Conservation (phyloP, 1,284 basidiomycete genomes). For the Retiboletus fuscus region DNA sequence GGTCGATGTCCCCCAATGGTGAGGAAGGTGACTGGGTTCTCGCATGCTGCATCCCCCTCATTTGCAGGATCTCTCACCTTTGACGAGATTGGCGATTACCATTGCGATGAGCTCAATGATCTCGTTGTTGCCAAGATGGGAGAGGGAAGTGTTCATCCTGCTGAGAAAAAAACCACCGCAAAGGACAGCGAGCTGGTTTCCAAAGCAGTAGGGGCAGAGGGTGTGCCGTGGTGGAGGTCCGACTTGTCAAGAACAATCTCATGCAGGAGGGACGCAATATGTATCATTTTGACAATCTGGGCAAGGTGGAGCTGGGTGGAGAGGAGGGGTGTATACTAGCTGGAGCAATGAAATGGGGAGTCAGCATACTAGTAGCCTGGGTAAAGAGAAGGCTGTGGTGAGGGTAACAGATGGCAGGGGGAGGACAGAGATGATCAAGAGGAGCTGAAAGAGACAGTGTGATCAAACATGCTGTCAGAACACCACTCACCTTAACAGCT, state of each 20-base stretch:
- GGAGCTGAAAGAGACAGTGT: conserved; percentile 66
- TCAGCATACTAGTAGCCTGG: too few species aligned
- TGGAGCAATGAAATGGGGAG: conserved; percentile 39
- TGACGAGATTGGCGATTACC: conserved; percentile 94
- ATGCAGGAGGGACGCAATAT: conserved; percentile 95
- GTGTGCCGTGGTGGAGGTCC: conserved; percentile 81
- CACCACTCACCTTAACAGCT: too few species aligned
- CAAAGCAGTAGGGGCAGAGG: conserved; percentile 91
- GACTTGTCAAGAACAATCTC: conserved; percentile 96
- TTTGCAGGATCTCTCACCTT: conserved; percentile 95
- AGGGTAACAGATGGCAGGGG: conserved; percentile 52
- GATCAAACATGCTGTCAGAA: conserved; percentile 81
- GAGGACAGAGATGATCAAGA: conserved; percentile 58
- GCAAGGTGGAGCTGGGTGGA: conserved; percentile 94
- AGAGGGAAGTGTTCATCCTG: conserved; percentile 88
- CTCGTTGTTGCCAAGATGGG: conserved; percentile 87
- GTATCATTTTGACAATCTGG: conserved; percentile 98
- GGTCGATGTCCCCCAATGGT: conserved; percentile 34
- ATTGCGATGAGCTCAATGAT: conserved; percentile 94
- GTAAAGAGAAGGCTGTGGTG: conserved; percentile 53
- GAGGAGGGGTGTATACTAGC: conserved; percentile 59
- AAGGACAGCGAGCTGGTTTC: conserved; percentile 95
- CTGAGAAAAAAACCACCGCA: conserved; percentile 97
- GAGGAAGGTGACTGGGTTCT: conserved; percentile 3
- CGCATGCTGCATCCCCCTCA: conserved; percentile 61